Evolutionary conservation across 1,284 basidiomycete genomes (phyloP).

Genomic region (Gomphus sp.): DNA sequence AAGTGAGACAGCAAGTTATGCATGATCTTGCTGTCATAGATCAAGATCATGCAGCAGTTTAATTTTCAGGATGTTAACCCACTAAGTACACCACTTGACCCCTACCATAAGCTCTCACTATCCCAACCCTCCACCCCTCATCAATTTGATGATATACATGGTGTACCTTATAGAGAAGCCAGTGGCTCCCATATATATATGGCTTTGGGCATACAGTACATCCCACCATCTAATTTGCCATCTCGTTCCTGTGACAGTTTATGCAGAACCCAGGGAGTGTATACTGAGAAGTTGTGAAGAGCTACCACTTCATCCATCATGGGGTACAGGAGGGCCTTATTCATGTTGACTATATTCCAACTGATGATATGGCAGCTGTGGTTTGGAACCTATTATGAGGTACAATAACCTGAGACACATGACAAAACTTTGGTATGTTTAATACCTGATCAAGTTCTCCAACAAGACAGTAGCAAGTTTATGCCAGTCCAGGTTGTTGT

Average conservation of each 20-base stretch:
- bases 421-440: no score
- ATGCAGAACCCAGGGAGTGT: slow-evolving; percentile 10
- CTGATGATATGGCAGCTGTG: no score
- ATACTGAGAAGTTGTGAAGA: not conserved
- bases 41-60: slow-evolving; percentile 26
- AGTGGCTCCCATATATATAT: slow-evolving; percentile 2
- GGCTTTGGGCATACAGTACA: slow-evolving; percentile 18
- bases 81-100: slow-evolving; percentile 22
- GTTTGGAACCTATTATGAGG: no score
- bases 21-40: slow-evolving; percentile 27
- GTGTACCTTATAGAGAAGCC: no score
- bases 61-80: slow-evolving; percentile 23
- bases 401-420: no score
- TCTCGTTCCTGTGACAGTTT: slow-evolving; percentile 17
- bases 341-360: no score
- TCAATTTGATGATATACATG: no score
- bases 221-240: slow-evolving; percentile 23
- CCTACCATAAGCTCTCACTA: not conserved
- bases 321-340: slow-evolving; percentile 3
- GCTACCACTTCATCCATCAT: slow-evolving; percentile 20
- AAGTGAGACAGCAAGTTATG: slow-evolving; percentile 17
- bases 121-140: no score
- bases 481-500: no score
- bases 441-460: no score
- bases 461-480: no score